A percentile compares a stretch with the other conserved stretches of the same genome.
phyloP scores from a whole-genome alignment of 768 basidiomycete species.

The Trametes cingulata region DNA sequence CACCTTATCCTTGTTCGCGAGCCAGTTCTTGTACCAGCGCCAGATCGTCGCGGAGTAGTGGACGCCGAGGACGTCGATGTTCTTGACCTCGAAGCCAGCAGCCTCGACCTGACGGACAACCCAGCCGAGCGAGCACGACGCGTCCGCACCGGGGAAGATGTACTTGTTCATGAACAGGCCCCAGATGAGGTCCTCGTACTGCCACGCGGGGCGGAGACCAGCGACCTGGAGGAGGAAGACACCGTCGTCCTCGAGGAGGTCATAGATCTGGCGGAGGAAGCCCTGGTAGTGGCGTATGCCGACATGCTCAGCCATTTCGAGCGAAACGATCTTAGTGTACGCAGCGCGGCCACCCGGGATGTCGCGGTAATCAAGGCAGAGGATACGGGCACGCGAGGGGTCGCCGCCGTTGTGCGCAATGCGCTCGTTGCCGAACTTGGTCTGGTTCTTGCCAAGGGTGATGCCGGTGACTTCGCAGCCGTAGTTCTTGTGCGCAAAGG shows the following conservation, averaged over 20 bases:
- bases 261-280: conserved; percentile 91
- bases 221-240: conserved; percentile 97
- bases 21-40: conserved; percentile 98
- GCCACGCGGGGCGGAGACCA: conserved; percentile 93
- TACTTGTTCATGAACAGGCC: conserved; percentile 99
- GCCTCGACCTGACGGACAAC: conserved; percentile 84
- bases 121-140: conserved; percentile 94
- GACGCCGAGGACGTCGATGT: conserved; percentile 93
- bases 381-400: conserved; percentile 77
- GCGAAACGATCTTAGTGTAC: conserved; percentile 91
- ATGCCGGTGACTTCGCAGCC: conserved; percentile 96
- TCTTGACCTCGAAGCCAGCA: conserved; percentile 96
- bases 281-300: conserved; percentile 89
- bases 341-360: conserved; percentile 74
- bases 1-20: conserved; percentile 88
- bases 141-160: conserved; percentile 98
- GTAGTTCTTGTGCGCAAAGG: conserved; percentile 97
- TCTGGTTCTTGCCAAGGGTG: conserved; percentile 89
- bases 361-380: conserved; percentile 92
- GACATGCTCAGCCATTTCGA: conserved; percentile 99
- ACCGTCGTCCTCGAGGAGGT: conserved; percentile 92
- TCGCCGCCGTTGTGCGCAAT: conserved; percentile 66
- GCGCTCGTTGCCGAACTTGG: conserved; percentile 88
- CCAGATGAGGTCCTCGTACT: conserved; percentile 98
- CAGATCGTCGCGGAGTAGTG: conserved; percentile 92